Evolutionary conservation across 139 green algal species (phyloP), one percentile per base, ranked within the genome.

Genomic region (Haematococcus sp.): DNA sequence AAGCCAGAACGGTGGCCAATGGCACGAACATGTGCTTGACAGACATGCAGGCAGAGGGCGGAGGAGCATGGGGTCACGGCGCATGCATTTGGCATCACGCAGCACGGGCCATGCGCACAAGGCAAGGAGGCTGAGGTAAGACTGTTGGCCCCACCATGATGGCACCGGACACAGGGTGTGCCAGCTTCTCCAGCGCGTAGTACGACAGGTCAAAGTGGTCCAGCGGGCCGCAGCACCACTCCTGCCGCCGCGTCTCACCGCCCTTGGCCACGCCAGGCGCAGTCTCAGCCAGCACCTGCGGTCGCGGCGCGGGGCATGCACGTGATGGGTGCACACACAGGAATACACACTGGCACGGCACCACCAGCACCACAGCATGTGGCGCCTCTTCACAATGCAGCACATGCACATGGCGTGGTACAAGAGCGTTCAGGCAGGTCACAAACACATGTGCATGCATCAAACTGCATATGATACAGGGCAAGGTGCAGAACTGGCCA

Each of bases 171-270:
- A 87, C 73, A 11, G 83, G 83, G 65, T 88, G 82, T 11, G 83
- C 83, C 58, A 90, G 77, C 71, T 84, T 33, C 77, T 90, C 77
- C 71, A 92, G 90, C 0, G 81, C 85, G 30, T 52, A 87, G 77
- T 88, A 90, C 7, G 64, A 81, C n/a, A 90, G 65, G 77, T 92
- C 87, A 76, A 89, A 88, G 75, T 91, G 86, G 31, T 83, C 56
- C 66, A 80, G 32, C 73, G 85, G 79, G 27, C 84, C 81, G 75
- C 87, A 92, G 79, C 87, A 92, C 66, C 75, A 82, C 40, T 72
- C 60, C 68, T 88, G 81, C 3, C 27, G 70, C 3, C 77, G 76
- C 16, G 73, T 68, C 71, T 88, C 77, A 5, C 78, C 75, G 19
- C 78, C 79, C 23, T 30, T 0, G 7, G 60, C 49, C 0, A 88